Evolutionary conservation across 345 rosid genomes (phyloP).

Genomic region (Eucalyptus cloeziana): DNA sequence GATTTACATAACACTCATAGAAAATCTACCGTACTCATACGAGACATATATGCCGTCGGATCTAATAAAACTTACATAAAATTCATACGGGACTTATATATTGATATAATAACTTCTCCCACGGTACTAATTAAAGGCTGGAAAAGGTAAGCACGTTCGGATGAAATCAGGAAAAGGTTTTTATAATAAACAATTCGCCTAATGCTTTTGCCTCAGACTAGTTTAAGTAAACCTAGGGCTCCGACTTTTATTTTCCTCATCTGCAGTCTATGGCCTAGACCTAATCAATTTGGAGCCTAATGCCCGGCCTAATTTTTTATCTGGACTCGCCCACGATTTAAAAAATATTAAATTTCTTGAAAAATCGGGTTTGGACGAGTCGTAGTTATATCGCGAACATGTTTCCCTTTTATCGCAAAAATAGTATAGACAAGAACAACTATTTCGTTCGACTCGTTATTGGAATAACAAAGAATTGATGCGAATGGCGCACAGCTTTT

Average conservation of each 20-base stretch:
- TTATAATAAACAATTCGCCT: not conserved
- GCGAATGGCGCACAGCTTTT: not conserved
- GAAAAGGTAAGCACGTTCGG: not conserved
- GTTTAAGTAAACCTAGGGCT: not conserved
- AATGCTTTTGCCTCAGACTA: not conserved
- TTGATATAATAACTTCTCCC: not conserved
- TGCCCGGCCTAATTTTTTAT: no score
- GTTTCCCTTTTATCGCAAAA: not conserved
- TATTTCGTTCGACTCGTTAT: no score
- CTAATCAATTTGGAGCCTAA: not conserved
- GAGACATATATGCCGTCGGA: not conserved
- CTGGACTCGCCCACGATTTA: not conserved
- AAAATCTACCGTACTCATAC: not conserved
- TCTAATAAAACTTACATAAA: not conserved
- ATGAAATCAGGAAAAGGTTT: not conserved
- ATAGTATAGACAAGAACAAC: not conserved
- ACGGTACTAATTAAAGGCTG: not conserved
- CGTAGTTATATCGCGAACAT: not conserved
- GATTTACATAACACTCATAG: not conserved
- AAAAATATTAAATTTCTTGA: not conserved
- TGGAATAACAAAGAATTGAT: not conserved
- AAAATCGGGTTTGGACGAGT: not conserved
- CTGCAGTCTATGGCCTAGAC: not conserved
- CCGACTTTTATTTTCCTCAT: not conserved
- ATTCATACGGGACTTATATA: not conserved